Evolutionary conservation across 176 grass and related monocot species (phyloP), one percentile per base, ranked within the genome.

Genomic region (Juncus inflexus): DNA sequence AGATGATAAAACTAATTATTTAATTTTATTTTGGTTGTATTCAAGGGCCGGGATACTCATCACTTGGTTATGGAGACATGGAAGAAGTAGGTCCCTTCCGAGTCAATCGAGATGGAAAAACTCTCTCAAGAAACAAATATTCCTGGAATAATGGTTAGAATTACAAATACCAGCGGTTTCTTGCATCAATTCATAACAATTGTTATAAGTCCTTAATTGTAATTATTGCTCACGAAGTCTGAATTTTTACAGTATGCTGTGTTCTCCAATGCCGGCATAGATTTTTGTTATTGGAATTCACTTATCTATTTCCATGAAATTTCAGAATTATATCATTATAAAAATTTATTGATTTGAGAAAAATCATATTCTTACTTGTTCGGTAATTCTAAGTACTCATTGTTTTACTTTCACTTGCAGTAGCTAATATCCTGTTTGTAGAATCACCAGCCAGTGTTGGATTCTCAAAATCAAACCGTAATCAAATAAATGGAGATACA

Each of bases 21-120:
- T 28, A 63, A 51, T 53, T 60, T 73, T 73, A 16, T 54, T 19
- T 61, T 60, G 19, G 9, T 73, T 64, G 50, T 4, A 47, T 40
- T n/a, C 11, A 14, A 96, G 92, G 92, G 6, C 92, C 92, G 73
- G 92, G 92, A 50, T 97, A 87, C 47, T 97, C 92, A 66, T 97
- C 92, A 9, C 79, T 97, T 52, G 92, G 92, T n/a, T 87, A 91
- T 58, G 92, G 92, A 61, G 92, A 87, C 12, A 91, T 97, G 70
- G 87, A 87, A 65, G 92, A 97, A 81, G 90, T 91, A 78, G 92
- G 92, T 3, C 87, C 87, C 60, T 97, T 97, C 62, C 87, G 92
- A 72, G 84, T 87, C 61, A 97, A 80, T 37, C 12, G 39, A 3
- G 50, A 61, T 64, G 85, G 85, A 28, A 79, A 86, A 37, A 76